Percentiles rank a stretch among this genome's conserved stretches.
Evolutionary conservation across 1,284 basidiomycete genomes (phyloP).

Genomic region (Leccinum pseudoinsigne): DNA sequence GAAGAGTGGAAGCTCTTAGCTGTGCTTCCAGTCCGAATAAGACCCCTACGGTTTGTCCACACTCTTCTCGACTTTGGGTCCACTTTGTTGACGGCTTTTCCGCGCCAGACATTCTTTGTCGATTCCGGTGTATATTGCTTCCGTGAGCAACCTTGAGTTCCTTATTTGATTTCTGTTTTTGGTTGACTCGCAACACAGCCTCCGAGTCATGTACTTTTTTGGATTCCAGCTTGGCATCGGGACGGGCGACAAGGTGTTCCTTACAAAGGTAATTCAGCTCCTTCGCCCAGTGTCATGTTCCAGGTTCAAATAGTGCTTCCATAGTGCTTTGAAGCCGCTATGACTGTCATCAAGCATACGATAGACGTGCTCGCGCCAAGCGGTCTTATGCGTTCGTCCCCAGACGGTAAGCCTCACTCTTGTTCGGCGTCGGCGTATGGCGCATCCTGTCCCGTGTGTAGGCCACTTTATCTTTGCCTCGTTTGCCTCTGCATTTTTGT

Average conservation of each 20-base stretch:
- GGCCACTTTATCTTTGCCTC: slow-evolving; percentile 83
- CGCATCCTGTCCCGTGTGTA: slow-evolving; percentile 23
- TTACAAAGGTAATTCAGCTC: slow-evolving; percentile 55
- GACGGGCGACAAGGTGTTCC: slow-evolving; percentile 61
- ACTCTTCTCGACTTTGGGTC: not conserved
- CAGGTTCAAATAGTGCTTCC: not conserved
- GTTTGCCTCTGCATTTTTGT: slow-evolving; percentile 67
- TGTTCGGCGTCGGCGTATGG: not conserved
- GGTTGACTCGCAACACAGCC: slow-evolving; percentile 34
- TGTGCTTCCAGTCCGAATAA: slow-evolving; percentile 54
- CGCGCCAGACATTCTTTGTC: slow-evolving; percentile 54
- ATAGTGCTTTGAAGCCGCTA: slow-evolving; percentile 61
- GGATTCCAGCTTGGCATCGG: slow-evolving; percentile 72
- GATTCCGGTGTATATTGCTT: slow-evolving; percentile 64
- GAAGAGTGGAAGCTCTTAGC: slow-evolving; percentile 55
- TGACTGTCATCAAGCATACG: slow-evolving; percentile 63
- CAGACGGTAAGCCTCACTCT: slow-evolving; percentile 56
- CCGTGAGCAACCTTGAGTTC: slow-evolving; percentile 51
- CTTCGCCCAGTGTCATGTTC: slow-evolving; percentile 1
- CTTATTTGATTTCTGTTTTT: not conserved
- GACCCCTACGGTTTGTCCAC: slow-evolving; percentile 47
- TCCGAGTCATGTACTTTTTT: slow-evolving; percentile 79
- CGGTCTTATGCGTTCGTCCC: slow-evolving; percentile 79
- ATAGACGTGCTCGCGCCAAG: slow-evolving; percentile 65
- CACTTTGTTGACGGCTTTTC: slow-evolving; percentile 1